Percentiles rank a stretch among this genome's conserved stretches.
These are phyloP conservation scores for Eimeria acervulina DNA, from an alignment of 169 alveolate species.

Conservation along the genomic window DNA sequence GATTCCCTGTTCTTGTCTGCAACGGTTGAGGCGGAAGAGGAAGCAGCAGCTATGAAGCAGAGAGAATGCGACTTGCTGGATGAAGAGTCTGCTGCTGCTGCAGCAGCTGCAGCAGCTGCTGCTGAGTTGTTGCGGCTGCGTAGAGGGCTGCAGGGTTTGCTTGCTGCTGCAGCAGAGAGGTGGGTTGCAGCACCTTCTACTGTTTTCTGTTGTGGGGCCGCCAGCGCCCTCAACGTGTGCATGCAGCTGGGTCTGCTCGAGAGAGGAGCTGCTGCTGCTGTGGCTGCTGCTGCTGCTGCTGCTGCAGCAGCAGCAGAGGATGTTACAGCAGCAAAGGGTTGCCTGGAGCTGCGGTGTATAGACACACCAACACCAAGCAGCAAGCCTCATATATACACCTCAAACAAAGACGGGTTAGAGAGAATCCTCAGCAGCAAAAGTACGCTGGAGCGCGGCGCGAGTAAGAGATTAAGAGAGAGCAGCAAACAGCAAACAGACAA, in stretches of 20 bases:
- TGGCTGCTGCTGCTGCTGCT: not conserved
- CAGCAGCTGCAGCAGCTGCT: too few species aligned
- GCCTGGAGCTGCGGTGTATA: too few species aligned
- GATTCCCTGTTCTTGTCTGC: too few species aligned
- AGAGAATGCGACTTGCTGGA: not conserved
- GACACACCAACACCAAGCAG: too few species aligned
- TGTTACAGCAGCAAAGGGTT: not conserved
- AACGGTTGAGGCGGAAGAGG: too few species aligned
- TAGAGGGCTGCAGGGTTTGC: not conserved
- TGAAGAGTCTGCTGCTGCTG: not conserved
- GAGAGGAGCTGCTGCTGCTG: not conserved
- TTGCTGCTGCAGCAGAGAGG: conserved; percentile 4
- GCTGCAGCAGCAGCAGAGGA: not conserved
- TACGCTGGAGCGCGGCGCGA: too few species aligned
- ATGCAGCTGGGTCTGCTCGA: not conserved
- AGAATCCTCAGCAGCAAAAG: not conserved
- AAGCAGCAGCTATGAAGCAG: not conserved
- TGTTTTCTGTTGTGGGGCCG: not conserved
- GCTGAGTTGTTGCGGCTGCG: not conserved
- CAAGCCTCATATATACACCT: too few species aligned
- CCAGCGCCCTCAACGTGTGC: conserved; percentile 43
- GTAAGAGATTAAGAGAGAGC: too few species aligned
- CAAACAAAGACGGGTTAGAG: too few species aligned
- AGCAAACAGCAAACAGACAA: too few species aligned
- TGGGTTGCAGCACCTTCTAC: not conserved